phyloP scores from a whole-genome alignment of 2,329 filamentous ascomycete species.

The Dactylellina drechsleri region DNA sequence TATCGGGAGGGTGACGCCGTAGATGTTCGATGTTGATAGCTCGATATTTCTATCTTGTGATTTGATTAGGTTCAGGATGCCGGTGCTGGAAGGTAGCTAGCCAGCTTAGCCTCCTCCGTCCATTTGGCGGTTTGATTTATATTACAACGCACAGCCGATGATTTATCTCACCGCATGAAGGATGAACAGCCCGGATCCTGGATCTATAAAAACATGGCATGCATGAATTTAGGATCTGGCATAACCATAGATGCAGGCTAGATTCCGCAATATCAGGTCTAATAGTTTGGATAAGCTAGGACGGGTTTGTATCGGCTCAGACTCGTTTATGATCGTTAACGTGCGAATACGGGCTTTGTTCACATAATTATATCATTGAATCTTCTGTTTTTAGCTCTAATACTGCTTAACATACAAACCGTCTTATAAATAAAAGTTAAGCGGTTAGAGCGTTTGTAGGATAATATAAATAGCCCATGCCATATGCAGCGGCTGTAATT shows the following conservation, averaged over 20 bases:
- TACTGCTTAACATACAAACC: background rate
- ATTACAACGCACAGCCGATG: constrained; percentile 23
- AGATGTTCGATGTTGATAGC: constrained; percentile 16
- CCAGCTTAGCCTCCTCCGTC: constrained; percentile 14
- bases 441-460: too few relatives aligned
- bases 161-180: constrained; percentile 19
- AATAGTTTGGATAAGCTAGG: too few relatives aligned
- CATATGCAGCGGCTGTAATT: background rate
- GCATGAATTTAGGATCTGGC: too few relatives aligned
- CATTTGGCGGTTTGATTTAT: constrained; percentile 27
- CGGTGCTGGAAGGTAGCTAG: constrained; percentile 12
- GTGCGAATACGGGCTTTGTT: background rate
- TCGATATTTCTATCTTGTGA: background rate
- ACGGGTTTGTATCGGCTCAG: too few relatives aligned
- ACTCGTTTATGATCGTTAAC: background rate
- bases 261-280: too few relatives aligned
- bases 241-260: too few relatives aligned
- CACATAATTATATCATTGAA: background rate
- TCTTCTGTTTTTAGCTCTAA: constrained; percentile 11
- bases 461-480: background rate
- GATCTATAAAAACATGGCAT: background rate
- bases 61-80: too few relatives aligned
- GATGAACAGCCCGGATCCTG: background rate
- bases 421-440: too few relatives aligned
- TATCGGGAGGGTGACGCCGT: constrained; percentile 20